These are phyloP conservation scores for Suillus americanus DNA, from an alignment of 768 basidiomycete species.

Conservation along the genomic window DNA sequence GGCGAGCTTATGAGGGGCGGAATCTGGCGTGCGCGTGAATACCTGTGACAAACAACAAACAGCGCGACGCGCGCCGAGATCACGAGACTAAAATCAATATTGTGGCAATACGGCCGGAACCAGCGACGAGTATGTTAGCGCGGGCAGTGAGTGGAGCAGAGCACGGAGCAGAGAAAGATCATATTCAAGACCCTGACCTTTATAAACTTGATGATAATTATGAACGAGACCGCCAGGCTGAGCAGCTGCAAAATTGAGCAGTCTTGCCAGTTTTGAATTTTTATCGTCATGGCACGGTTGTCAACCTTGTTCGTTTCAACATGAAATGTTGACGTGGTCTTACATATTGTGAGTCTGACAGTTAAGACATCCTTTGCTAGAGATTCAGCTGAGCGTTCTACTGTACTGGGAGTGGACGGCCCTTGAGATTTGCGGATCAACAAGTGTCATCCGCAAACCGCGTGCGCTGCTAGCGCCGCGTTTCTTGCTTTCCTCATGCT, in stretches of 20 bases:
- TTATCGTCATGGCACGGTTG: not conserved
- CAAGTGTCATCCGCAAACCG: not conserved
- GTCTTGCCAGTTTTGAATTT: not conserved
- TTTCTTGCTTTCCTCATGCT: constrained; percentile 12
- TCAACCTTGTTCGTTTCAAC: not conserved
- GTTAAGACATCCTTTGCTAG: not conserved
- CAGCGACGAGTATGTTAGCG: not conserved
- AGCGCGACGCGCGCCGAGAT: constrained; percentile 25
- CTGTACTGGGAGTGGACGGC: not conserved
- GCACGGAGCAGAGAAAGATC: not conserved
- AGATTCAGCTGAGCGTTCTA: not conserved
- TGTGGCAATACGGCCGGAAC: not conserved
- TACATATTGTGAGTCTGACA: not conserved
- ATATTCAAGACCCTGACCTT: not conserved
- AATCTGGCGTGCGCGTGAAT: constrained; percentile 3
- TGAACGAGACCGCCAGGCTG: not conserved
- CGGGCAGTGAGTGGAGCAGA: not conserved
- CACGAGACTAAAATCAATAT: constrained; percentile 32
- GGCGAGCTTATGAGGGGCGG: constrained; percentile 13
- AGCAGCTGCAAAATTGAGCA: not conserved
- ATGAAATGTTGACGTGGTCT: not conserved
- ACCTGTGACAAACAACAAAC: constrained; percentile 12
- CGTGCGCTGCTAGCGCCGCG: not conserved
- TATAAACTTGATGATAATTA: constrained; percentile 1
- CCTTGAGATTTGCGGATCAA: not conserved